Evolutionary conservation across 192 early-diverging fungal species (phyloP), one percentile per base, ranked within the genome.

Genomic region (Coemansia sp.): DNA sequence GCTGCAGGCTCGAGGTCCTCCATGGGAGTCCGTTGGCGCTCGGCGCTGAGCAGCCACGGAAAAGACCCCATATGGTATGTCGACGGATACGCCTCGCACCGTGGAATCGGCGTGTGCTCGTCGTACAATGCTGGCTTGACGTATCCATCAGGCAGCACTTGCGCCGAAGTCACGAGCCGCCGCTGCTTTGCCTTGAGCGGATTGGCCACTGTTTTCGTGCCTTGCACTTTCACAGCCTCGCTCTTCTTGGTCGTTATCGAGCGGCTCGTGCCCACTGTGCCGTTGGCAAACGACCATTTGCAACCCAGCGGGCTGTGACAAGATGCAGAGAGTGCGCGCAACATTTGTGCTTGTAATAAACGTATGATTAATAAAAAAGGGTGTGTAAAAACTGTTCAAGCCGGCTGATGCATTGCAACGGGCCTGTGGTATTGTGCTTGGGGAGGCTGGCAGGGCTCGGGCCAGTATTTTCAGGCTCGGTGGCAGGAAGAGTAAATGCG

Each of bases 1-100:
- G 15, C 14, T 17, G 49, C 49, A 14, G 17, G 17, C 4, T 60
- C 64, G 9, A 73, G 64, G 54, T 80, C 77, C 38, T 80, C 71
- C 31, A 66, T 46, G 14, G 78, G 78, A 2, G 54, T 52, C 20
- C 78, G 68, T 56, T 80, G 78, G 11, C 78, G 78, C 60, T 80
- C 68, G 22, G 78, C 78, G 48, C 78, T 80, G 15, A 80, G 61
- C 58, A 80, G 59, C 78, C 78, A 80, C 22, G 78, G 78, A 37
- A 73, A 73, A 4, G 66, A 69, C 1, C 73, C 73, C 4, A 53
- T 64, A n/a, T 75, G 74, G 51, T 75, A 75, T 31, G 57, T 66
- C 26, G 23, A 63, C 0, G 74, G 74, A 34, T 75, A 75, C 9
- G 72, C 49, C 58, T 74, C 72, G 48, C 72, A 74, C 7, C 72